These are phyloP conservation scores for Zizania latifolia DNA, from an alignment of 176 grass and related monocot species.

Conservation along the genomic window DNA sequence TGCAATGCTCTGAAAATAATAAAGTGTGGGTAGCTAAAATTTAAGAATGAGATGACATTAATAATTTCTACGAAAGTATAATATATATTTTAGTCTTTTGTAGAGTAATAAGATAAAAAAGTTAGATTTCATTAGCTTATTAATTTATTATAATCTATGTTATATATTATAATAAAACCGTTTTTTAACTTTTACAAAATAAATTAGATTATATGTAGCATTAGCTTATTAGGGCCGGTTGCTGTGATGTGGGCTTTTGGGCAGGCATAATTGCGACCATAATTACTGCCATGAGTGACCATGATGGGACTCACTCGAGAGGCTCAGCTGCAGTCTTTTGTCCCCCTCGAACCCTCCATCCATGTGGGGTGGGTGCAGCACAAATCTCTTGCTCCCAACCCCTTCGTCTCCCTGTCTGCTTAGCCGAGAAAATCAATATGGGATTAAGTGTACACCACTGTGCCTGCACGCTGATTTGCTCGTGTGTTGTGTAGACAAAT, in stretches of 20 bases:
- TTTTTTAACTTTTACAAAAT: too few relatives aligned
- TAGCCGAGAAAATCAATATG: neutral
- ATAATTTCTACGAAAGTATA: too few relatives aligned
- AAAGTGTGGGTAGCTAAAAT: too few relatives aligned
- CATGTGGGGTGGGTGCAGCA: constrained; percentile 31
- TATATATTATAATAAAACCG: too few relatives aligned
- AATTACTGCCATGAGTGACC: constrained; percentile 37
- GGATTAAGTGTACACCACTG: neutral
- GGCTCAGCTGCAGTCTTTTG: constrained; percentile 18
- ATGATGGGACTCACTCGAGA: constrained; percentile 43
- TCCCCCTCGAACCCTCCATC: neutral
- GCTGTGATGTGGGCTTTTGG: constrained; percentile 24
- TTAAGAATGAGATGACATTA: too few relatives aligned
- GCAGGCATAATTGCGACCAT: constrained; percentile 36
- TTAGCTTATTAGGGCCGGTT: constrained; percentile 19
- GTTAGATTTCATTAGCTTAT: too few relatives aligned
- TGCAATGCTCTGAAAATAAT: too few relatives aligned
- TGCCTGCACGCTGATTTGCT: constrained; percentile 1
- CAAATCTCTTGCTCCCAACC: constrained; percentile 23
- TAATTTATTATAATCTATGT: too few relatives aligned
- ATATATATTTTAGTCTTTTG: too few relatives aligned
- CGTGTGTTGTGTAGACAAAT: neutral
- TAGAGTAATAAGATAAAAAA: too few relatives aligned
- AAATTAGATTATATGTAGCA: too few relatives aligned
- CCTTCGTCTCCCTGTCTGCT: neutral